A percentile compares a stretch with the other conserved stretches of the same genome.
Conservation (phyloP, 805 yeast species). For the Cyberlindnera nakhonratchasimensis region DNA sequence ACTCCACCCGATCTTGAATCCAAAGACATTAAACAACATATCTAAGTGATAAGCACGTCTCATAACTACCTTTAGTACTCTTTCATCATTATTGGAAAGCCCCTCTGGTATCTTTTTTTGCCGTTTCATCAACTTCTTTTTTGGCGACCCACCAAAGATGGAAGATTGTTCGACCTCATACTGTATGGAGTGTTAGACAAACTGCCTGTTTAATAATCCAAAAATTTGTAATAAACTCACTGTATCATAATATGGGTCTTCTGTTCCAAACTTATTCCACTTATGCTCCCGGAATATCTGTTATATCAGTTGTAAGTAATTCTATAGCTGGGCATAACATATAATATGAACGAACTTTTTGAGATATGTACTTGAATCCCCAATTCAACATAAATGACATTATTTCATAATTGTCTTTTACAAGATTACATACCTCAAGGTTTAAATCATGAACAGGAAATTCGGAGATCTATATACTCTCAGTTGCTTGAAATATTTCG, state of each 20-base stretch:
- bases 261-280: slow-evolving; percentile 37
- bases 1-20: slow-evolving; percentile 66
- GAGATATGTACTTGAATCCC: slow-evolving; percentile 23
- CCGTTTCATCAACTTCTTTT: slow-evolving; percentile 16
- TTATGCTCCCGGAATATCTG: slow-evolving; percentile 32
- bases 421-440: not conserved
- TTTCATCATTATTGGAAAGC: slow-evolving; percentile 49
- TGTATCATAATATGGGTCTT: slow-evolving; percentile 41
- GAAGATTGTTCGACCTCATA: slow-evolving; percentile 24
- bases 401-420: not conserved
- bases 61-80: slow-evolving; percentile 47
- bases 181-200: no score
- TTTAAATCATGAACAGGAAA: not conserved
- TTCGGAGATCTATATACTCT: not conserved
- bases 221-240: slow-evolving; percentile 23
- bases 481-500: not conserved
- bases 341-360: slow-evolving; percentile 16
- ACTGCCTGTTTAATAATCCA: not conserved
- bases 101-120: slow-evolving; percentile 50
- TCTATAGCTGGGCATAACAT: no score
- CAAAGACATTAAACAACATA: slow-evolving; percentile 57
- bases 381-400: slow-evolving; percentile 22
- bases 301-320: not conserved
- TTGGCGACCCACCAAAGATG: slow-evolving; percentile 17
- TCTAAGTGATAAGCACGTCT: slow-evolving; percentile 67